Evolutionary conservation across 2,329 filamentous ascomycete genomes (phyloP).

Genomic region (Penicillium sclerotigenum): DNA sequence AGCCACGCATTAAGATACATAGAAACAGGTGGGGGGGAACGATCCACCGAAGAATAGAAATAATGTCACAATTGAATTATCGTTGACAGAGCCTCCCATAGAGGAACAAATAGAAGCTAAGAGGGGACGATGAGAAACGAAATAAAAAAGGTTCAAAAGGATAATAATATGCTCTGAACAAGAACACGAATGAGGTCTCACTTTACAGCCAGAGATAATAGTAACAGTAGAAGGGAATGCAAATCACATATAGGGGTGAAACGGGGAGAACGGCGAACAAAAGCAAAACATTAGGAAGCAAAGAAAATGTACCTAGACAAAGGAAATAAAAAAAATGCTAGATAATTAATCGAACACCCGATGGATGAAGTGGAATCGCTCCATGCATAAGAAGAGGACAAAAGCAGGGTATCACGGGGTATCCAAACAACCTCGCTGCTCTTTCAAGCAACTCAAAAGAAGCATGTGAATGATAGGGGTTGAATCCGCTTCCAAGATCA

Average conservation of each 20-base stretch:
- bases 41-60: slow-evolving; percentile 2
- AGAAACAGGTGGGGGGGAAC: background rate
- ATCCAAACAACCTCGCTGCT: slow-evolving; percentile 40
- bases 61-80: slow-evolving; percentile 22
- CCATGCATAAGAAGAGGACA: slow-evolving; percentile 33
- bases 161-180: slow-evolving; percentile 18
- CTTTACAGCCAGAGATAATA: slow-evolving; percentile 30
- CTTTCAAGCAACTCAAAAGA: slow-evolving; percentile 23
- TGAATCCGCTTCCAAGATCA: slow-evolving; percentile 14
- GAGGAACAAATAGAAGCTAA: slow-evolving; percentile 17
- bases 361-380: slow-evolving; percentile 35
- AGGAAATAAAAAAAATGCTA: slow-evolving; percentile 34
- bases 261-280: slow-evolving; percentile 5
- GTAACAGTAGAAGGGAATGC: slow-evolving; percentile 25
- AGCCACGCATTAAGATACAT: slow-evolving; percentile 3
- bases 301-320: slow-evolving; percentile 29
- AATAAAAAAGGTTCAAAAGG: background rate
- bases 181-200: slow-evolving; percentile 18
- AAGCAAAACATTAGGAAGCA: slow-evolving; percentile 17
- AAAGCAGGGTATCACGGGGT: slow-evolving; percentile 42
- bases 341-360: slow-evolving; percentile 34
- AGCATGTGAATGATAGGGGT: slow-evolving; percentile 12
- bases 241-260: slow-evolving; percentile 14
- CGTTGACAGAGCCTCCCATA: slow-evolving; percentile 17
- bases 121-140: slow-evolving; percentile 3